phyloP scores from a whole-genome alignment of 768 basidiomycete species.

The Agrocybe praecox region DNA sequence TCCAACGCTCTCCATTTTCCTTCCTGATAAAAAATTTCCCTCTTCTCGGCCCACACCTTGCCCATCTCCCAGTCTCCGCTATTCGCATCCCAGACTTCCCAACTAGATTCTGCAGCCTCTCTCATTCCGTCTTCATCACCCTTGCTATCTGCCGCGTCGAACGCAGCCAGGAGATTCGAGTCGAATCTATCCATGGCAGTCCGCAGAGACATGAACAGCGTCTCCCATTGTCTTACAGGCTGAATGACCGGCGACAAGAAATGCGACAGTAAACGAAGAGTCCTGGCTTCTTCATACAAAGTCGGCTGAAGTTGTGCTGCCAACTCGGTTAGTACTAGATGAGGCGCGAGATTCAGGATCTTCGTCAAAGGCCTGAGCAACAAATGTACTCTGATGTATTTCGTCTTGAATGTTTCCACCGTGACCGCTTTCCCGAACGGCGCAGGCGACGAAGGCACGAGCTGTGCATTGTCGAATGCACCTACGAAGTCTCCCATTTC shows the following conservation, averaged over 20 bases:
- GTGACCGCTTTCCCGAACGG: constrained; percentile 23
- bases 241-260: constrained; percentile 75
- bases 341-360: constrained; percentile 63
- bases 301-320: constrained; percentile 44
- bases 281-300: constrained; percentile 61
- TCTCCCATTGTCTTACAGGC: constrained; percentile 70
- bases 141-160: constrained; percentile 82
- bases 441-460: constrained; percentile 7
- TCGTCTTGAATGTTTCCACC: constrained; percentile 48
- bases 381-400: constrained; percentile 66
- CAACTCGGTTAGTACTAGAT: constrained; percentile 65
- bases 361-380: constrained; percentile 63
- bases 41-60: constrained; percentile 93
- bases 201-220: constrained; percentile 65
- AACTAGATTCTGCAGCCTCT: constrained; percentile 80
- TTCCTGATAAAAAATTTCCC: constrained; percentile 90
- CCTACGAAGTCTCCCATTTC: constrained; percentile 44
- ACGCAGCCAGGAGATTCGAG: constrained; percentile 79
- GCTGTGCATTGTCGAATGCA: constrained; percentile 18
- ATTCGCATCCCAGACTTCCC: constrained; percentile 71
- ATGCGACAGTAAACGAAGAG: constrained; percentile 69
- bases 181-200: constrained; percentile 89
- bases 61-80: constrained; percentile 86
- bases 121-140: constrained; percentile 78
- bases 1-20: constrained; percentile 78